Conservation (phyloP, 2,329 filamentous ascomycete genomes). For the Verticillium longisporum region DNA sequence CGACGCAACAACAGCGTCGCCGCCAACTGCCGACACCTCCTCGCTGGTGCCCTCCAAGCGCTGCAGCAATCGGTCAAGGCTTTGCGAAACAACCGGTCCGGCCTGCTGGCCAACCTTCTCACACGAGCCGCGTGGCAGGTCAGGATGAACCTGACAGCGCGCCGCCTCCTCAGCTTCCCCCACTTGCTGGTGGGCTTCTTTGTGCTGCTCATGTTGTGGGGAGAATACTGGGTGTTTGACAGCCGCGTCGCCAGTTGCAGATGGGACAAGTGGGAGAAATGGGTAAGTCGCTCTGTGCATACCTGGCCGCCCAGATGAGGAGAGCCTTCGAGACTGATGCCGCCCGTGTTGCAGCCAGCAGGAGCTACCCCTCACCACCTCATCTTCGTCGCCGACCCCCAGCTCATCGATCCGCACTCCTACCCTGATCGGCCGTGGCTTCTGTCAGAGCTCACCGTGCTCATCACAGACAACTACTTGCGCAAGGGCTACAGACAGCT, state of each 20-base stretch:
- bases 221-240: constrained; percentile 73
- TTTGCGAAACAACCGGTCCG: background rate
- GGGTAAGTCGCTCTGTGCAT: constrained; percentile 51
- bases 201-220: constrained; percentile 73
- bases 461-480: constrained; percentile 83
- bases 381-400: constrained; percentile 80
- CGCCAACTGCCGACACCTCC: background rate
- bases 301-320: background rate
- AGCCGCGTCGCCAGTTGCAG: constrained; percentile 64
- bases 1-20: background rate
- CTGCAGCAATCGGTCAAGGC: background rate
- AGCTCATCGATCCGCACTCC: constrained; percentile 90
- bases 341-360: constrained; percentile 50
- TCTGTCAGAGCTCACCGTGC: constrained; percentile 43
- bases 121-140: constrained; percentile 17
- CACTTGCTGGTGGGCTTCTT: constrained; percentile 67
- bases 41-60: background rate
- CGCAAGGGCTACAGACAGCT: constrained; percentile 74
- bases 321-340: background rate
- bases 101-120: constrained; percentile 18
- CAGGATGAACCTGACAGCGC: constrained; percentile 39
- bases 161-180: constrained; percentile 53
- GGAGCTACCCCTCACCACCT: constrained; percentile 76
- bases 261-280: constrained; percentile 88
- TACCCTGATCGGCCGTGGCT: constrained; percentile 73